A percentile compares a stretch with the other conserved stretches of the same genome.
Conservation (phyloP, 768 basidiomycete genomes). For the Crassisporium funariophilum region DNA sequence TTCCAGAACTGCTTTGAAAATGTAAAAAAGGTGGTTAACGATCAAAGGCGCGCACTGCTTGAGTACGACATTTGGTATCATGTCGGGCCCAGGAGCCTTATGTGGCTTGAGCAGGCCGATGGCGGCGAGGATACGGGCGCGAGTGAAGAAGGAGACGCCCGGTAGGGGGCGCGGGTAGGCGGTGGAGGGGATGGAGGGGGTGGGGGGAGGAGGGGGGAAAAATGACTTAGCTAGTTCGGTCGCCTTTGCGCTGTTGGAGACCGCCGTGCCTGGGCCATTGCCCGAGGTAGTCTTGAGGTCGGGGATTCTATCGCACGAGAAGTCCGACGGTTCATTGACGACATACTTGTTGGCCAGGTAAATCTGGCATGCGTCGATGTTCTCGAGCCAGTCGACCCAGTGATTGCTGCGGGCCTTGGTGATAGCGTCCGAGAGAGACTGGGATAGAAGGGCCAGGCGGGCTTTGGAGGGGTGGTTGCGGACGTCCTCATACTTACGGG, state of each 20-base stretch:
- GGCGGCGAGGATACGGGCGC: background rate
- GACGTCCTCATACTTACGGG: background rate
- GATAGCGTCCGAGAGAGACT: background rate
- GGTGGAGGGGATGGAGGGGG: too few relatives aligned
- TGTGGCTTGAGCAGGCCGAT: slow-evolving; percentile 22
- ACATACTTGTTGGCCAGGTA: background rate
- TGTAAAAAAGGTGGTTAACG: slow-evolving; percentile 12
- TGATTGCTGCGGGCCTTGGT: background rate
- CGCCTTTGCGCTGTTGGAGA: too few relatives aligned
- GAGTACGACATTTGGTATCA: slow-evolving; percentile 25
- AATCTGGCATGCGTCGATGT: background rate
- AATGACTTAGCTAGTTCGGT: too few relatives aligned
- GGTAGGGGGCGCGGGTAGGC: too few relatives aligned
- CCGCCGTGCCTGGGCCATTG: too few relatives aligned
- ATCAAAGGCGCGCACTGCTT: slow-evolving; percentile 11
- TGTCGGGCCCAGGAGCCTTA: slow-evolving; percentile 29
- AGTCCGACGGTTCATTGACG: too few relatives aligned
- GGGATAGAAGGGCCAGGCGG: background rate
- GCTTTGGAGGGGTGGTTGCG: background rate
- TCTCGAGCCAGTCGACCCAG: background rate
- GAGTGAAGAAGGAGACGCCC: background rate
- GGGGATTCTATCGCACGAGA: too few relatives aligned
- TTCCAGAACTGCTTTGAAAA: slow-evolving; percentile 29
- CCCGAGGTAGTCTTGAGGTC: too few relatives aligned
- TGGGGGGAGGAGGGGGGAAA: too few relatives aligned